Evolutionary conservation across 1,284 basidiomycete species (phyloP).

Genomic region (Irpex lacteus): DNA sequence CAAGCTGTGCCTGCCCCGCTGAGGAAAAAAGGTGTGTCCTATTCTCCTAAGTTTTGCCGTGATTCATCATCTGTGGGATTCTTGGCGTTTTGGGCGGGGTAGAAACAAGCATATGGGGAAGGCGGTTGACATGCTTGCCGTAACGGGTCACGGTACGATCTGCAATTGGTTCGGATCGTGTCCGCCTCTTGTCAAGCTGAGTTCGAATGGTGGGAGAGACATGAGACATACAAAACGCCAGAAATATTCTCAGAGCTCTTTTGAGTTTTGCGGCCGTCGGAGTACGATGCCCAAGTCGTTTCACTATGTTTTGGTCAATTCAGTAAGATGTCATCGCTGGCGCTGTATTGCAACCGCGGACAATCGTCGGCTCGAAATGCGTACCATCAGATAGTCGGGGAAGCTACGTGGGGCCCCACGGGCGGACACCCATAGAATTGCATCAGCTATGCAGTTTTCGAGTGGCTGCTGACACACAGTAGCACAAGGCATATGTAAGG

Average conservation of each 20-base stretch:
- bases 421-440: neutral
- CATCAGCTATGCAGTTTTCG: neutral
- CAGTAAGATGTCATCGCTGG: neutral
- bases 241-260: too few species aligned
- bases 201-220: too few species aligned
- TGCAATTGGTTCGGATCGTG: neutral
- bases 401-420: neutral
- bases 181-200: too few species aligned
- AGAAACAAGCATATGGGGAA: neutral
- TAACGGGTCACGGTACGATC: neutral
- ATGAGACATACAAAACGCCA: too few species aligned
- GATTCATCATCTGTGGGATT: neutral
- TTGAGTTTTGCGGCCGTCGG: too few species aligned
- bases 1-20: neutral
- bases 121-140: neutral
- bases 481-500: neutral
- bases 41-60: conserved; percentile 1
- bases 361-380: neutral
- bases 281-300: neutral
- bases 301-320: neutral
- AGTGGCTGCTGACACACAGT: neutral
- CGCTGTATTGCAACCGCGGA: neutral
- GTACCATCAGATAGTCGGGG: neutral
- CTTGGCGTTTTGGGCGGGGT: neutral
- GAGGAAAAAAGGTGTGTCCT: neutral